These are phyloP conservation scores for Xylaria hypoxylon DNA, from an alignment of 2,329 filamentous ascomycete species.

Conservation along the genomic window DNA sequence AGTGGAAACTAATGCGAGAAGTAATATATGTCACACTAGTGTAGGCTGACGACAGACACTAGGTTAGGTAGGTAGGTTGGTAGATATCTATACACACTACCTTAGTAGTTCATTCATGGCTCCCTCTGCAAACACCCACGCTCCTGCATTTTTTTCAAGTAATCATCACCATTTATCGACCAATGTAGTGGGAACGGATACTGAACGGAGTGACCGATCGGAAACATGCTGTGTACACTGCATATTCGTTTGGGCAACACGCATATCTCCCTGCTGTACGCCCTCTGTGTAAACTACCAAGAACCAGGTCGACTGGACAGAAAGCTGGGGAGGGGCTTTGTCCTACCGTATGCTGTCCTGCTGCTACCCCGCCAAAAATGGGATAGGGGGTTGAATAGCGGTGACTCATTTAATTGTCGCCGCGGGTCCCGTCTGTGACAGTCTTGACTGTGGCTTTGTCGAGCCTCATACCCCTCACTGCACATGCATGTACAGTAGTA, in stretches of 20 bases:
- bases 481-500: constrained; percentile 2
- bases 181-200: no score
- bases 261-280: neutral
- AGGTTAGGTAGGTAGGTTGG: no score
- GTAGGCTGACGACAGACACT: no score
- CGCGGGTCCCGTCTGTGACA: constrained; percentile 7
- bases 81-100: no score
- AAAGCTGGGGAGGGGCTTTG: neutral
- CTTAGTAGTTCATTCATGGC: neutral
- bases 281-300: constrained; percentile 13
- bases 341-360: neutral
- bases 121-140: neutral
- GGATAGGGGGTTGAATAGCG: constrained; percentile 1
- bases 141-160: neutral
- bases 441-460: constrained; percentile 16
- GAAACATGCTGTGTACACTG: neutral
- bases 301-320: constrained; percentile 6
- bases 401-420: constrained; percentile 24
- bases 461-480: neutral
- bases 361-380: constrained; percentile 19
- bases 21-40: no score
- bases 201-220: neutral
- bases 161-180: neutral
- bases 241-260: constrained; percentile 3
- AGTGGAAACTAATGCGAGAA: no score